Base-by-base conservation (phyloP, 495 filamentous ascomycete genomes). In the Aspergillus baeticus region DNA sequence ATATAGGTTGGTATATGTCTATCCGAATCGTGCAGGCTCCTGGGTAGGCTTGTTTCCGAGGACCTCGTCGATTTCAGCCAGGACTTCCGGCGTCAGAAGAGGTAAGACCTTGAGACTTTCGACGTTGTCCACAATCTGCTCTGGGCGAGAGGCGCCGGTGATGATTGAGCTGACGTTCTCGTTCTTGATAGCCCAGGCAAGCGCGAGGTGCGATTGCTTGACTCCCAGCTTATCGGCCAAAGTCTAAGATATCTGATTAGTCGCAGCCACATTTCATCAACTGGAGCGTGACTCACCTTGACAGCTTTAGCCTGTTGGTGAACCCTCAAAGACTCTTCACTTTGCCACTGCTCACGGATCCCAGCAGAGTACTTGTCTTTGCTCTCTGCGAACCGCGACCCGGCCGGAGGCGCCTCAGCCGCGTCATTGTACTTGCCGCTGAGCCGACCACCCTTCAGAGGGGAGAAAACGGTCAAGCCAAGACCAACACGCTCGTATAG, bases 141-240 rank as follows among this genome's bases (percentile, higher is more conserved):
- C 82, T 11, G 83, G 77, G 44, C 77, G 77, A 59, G 85, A 88
- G 1, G 90, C 90, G 15, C 89, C 90, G 1, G 85, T 90, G 69
- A 94, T 92, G 58, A 88, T 87, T 4, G 81, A 84, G 41, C 81
- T 85, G 55, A 95, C 82, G 54, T 89, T 81, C 22, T 80, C 79
- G 64, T 94, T 93, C 71, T 84, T 87, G 48, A 92, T 70, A 55
- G 89, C 83, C 90, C 89, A 94, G 8, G 89, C 90, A 41, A 92
- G 73, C 0, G 89, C 86, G 54, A 94, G 73, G 57, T 84, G 81
- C 23, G 85, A 82, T 59, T 83, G 79, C 46, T 79, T 83, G 52
- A 87, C 72, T 10, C 84, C 85, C 22, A 93, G 73, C 60, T 82
- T 77, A 21, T 89, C 77, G 7, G 90, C 89, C 56, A 94, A 72